Evolutionary conservation across 2,329 filamentous ascomycete species (phyloP), one percentile per base, ranked within the genome.

Genomic region (Fusarium agapanthi): DNA sequence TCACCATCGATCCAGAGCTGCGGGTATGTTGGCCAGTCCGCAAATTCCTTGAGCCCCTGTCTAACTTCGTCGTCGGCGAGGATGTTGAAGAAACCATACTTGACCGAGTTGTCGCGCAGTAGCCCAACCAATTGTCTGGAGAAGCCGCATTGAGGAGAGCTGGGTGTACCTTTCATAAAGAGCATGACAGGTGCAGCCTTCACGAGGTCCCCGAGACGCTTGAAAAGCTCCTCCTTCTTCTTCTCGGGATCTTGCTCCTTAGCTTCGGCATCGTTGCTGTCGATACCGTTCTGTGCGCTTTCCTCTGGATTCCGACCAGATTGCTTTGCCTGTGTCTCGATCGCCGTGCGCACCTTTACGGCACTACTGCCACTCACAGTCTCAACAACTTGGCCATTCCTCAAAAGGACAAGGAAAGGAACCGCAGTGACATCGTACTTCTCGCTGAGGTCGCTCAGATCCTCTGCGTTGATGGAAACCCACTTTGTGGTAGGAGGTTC

Each of bases 71-170:
- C 95, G 81, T 99, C 96, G 72, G 96, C 96, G 77, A 99, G 84
- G 73, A 99, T 99, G 81, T 99, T 98, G 87, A 99, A 99, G 87
- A 99, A 99, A 26, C 96, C 96, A 81, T 98, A 99, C 81, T 97
- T 94, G 68, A 99, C 93, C 55, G 92, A 92, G 80, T 94, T 92
- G 84, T 98, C 95, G 58, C 96, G 89, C 77, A 99, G 84, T 51
- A 99, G 89, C 32, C 86, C 91, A 47, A 99, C 96, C 48, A 97
- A 85, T 84, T 98, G 95, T 75, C 95, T 87, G 75, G 94, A 97
- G 84, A 99, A 99, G 6, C 96, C 95, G 79, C 95, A 97, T 82
- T 97, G 93, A 3, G 95, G 95, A 37, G 90, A 88, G 73, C 91
- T 93, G 0, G 95, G 95, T 6, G 94, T 97, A n/a, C 95, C 95